These are phyloP conservation scores for Prunus dulcis DNA, from an alignment of 306 rosid species.

Conservation along the genomic window DNA sequence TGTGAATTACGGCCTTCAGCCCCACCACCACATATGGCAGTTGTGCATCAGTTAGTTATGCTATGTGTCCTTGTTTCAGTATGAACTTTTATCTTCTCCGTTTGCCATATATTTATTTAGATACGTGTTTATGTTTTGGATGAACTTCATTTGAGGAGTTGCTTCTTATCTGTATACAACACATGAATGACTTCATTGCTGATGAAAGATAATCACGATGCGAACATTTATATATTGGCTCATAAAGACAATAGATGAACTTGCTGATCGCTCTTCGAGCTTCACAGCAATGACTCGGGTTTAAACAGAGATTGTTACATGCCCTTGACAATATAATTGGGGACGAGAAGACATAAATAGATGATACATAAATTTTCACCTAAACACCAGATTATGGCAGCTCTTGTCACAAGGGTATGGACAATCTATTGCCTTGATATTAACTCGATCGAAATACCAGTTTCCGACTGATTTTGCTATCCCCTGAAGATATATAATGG, in stretches of 20 bases:
- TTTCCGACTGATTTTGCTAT: constrained; percentile 85
- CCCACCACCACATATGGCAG: not conserved
- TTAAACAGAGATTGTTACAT: not conserved
- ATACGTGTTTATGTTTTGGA: not conserved
- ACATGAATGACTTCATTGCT: not conserved
- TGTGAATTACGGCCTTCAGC: not conserved
- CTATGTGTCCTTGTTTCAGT: not conserved
- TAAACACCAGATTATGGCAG: constrained; percentile 66
- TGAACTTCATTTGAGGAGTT: not conserved
- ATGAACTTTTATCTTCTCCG: not conserved
- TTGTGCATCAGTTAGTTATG: not conserved
- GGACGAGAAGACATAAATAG: not conserved
- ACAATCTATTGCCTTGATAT: constrained; percentile 62
- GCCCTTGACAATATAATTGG: not conserved
- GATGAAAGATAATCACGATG: not conserved
- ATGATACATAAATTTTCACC: not conserved
- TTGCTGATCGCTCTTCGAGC: constrained; percentile 27
- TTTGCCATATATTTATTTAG: not conserved
- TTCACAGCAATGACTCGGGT: constrained; percentile 18
- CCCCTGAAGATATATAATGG: constrained; percentile 42
- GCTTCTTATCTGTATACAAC: not conserved
- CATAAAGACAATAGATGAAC: constrained; percentile 15
- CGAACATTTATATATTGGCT: not conserved
- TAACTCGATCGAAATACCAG: constrained; percentile 77
- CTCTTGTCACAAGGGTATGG: constrained; percentile 84